Evolutionary conservation across 805 yeast species (phyloP).

Genomic region (Lachancea waltii): DNA sequence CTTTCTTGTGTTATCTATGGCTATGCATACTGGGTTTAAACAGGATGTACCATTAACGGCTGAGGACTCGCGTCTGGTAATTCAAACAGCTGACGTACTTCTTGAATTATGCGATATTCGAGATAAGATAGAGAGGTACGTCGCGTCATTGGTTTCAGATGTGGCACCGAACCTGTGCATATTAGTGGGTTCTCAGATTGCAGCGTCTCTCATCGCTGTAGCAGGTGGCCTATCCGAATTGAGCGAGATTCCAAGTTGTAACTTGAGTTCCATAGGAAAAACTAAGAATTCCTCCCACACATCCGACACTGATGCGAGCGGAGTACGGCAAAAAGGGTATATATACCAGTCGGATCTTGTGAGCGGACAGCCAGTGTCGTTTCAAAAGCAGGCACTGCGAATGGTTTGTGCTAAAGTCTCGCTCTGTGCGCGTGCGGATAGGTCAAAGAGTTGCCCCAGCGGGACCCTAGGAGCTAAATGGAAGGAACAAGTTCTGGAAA

Average conservation of each 20-base stretch:
- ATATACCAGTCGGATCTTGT: constrained; percentile 55
- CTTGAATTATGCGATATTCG: constrained; percentile 40
- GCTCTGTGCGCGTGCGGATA: constrained; percentile 79
- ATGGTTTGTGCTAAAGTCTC: constrained; percentile 73
- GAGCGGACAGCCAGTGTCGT: constrained; percentile 50
- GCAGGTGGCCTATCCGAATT: constrained; percentile 64
- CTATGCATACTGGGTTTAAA: constrained; percentile 47
- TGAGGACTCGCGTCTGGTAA: constrained; percentile 35
- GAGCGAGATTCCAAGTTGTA: constrained; percentile 73
- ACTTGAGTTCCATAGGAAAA: constrained; percentile 70
- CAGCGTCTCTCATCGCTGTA: constrained; percentile 65
- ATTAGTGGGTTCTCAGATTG: constrained; percentile 62
- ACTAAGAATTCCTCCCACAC: constrained; percentile 31
- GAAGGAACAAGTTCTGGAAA: constrained; percentile 51
- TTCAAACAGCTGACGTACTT: constrained; percentile 38
- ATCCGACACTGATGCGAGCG: constrained; percentile 34
- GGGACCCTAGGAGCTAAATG: constrained; percentile 55
- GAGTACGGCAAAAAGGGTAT: constrained; percentile 61
- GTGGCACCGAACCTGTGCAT: constrained; percentile 78
- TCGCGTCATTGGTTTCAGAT: constrained; percentile 47
- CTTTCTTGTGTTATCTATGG: constrained; percentile 64
- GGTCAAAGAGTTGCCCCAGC: constrained; percentile 37
- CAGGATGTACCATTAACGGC: constrained; percentile 27
- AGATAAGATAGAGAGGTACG: constrained; percentile 42
- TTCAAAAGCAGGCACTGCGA: constrained; percentile 64